A percentile compares a stretch with the other conserved stretches of the same genome.
Conservation (phyloP, 345 rosid genomes). For the Gossypium anomalum region DNA sequence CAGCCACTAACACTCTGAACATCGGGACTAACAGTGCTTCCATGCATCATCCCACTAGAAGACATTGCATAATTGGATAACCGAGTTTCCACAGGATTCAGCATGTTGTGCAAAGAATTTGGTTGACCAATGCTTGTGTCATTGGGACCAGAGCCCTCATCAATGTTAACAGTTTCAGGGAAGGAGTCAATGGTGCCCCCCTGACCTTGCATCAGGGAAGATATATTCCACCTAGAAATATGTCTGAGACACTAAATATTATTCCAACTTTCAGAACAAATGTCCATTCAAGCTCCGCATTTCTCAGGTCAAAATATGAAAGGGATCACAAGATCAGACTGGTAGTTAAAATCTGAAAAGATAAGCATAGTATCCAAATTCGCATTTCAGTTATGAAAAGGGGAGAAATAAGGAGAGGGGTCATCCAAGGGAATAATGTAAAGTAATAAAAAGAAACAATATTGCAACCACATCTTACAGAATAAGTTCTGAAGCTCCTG, state of each 20-base stretch:
- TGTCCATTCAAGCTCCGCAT: slow-evolving; percentile 11
- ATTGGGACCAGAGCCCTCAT: slow-evolving; percentile 44
- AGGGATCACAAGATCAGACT: slow-evolving; percentile 20
- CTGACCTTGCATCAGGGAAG: slow-evolving; percentile 61
- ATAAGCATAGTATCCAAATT: neutral
- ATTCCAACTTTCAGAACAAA: slow-evolving; percentile 14
- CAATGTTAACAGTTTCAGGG: slow-evolving; percentile 46
- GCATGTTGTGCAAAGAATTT: slow-evolving; percentile 34
- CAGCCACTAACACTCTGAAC: slow-evolving; percentile 44
- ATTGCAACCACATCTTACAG: slow-evolving; percentile 20
- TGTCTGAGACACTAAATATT: slow-evolving; percentile 15
- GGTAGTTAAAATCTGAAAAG: slow-evolving; percentile 11
- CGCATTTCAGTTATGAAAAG: neutral
- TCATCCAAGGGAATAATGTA: neutral
- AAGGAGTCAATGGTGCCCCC: slow-evolving; percentile 41
- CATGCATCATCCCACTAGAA: slow-evolving; percentile 36
- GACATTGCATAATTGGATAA: slow-evolving; percentile 38
- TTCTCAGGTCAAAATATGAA: slow-evolving; percentile 16
- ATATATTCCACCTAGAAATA: slow-evolving; percentile 24
- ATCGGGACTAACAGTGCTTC: slow-evolving; percentile 34
- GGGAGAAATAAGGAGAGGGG: neutral
- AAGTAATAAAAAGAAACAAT: neutral
- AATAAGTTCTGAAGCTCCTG: slow-evolving; percentile 11
- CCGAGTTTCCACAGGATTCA: slow-evolving; percentile 42
- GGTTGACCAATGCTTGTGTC: slow-evolving; percentile 36